Percentiles rank a stretch among this genome's conserved stretches.
Evolutionary conservation across 2,329 filamentous ascomycete species (phyloP).

Genomic region (Exophiala mesophila): DNA sequence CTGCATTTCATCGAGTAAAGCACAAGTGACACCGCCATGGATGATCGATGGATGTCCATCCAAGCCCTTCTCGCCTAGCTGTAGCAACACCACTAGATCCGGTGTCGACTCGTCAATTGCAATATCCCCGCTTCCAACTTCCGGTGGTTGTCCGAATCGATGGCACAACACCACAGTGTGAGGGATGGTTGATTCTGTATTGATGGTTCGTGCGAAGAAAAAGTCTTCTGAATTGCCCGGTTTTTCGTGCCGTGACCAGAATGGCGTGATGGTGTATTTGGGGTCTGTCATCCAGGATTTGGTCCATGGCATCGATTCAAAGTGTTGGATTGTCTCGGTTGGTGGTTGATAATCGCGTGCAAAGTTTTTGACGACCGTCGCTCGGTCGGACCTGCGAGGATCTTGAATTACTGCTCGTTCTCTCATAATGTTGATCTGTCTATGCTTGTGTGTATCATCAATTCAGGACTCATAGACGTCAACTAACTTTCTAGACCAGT

Average conservation of each 20-base stretch:
- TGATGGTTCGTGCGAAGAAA: conserved; percentile 37
- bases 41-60: conserved; percentile 35
- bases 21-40: conserved; percentile 38
- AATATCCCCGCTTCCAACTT: conserved; percentile 1
- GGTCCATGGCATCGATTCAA: neutral
- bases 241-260: conserved; percentile 36
- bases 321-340: neutral
- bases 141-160: conserved; percentile 22
- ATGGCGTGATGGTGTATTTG: conserved; percentile 34
- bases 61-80: conserved; percentile 33
- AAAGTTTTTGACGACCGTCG: neutral
- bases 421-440: neutral
- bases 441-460: too few relatives aligned
- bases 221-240: conserved; percentile 37
- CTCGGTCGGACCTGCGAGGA: neutral
- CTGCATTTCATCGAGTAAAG: conserved; percentile 40
- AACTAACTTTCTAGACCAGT: too few relatives aligned
- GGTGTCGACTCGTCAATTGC: conserved; percentile 14
- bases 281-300: conserved; percentile 9
- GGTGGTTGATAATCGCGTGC: neutral
- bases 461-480: too few relatives aligned
- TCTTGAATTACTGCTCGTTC: neutral
- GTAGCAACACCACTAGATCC: conserved; percentile 34
- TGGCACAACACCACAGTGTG: conserved; percentile 35
- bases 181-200: conserved; percentile 35